phyloP scores from a whole-genome alignment of 2,329 filamentous ascomycete species.

The Exophiala viscosa region DNA sequence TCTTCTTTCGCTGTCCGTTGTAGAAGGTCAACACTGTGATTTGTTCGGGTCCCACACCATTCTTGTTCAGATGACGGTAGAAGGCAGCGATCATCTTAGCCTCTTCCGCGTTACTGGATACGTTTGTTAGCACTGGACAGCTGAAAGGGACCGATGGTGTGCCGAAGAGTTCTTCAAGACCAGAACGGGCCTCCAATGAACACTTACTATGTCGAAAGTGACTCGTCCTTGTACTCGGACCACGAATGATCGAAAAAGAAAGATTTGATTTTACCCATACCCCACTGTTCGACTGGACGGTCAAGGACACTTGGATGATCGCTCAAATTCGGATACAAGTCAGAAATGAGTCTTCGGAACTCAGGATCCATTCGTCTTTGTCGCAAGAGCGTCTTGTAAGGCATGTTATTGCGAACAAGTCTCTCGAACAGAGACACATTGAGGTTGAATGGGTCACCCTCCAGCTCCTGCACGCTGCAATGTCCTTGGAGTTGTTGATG shows the following conservation, averaged over 20 bases:
- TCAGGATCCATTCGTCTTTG: constrained; percentile 73
- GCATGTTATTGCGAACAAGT: constrained; percentile 62
- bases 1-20: constrained; percentile 70
- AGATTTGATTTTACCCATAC: constrained; percentile 57
- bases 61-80: constrained; percentile 66
- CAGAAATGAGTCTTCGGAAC: constrained; percentile 57
- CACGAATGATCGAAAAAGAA: constrained; percentile 65
- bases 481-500: constrained; percentile 72
- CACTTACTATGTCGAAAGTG: constrained; percentile 56
- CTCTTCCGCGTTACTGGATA: constrained; percentile 60
- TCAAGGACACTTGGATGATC: constrained; percentile 58
- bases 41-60: constrained; percentile 55
- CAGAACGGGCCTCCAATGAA: background rate
- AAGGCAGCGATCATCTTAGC: constrained; percentile 73
- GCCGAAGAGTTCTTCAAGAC: background rate
- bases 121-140: background rate
- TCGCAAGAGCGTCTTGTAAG: constrained; percentile 60
- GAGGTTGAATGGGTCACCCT: constrained; percentile 60
- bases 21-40: constrained; percentile 88
- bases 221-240: constrained; percentile 60
- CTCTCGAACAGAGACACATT: constrained; percentile 77
- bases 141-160: too few relatives aligned
- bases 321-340: constrained; percentile 58
- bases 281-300: constrained; percentile 43
- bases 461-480: constrained; percentile 60